Evolutionary conservation across 176 grass and related monocot species (phyloP).

Genomic region (Oryza nivara): DNA sequence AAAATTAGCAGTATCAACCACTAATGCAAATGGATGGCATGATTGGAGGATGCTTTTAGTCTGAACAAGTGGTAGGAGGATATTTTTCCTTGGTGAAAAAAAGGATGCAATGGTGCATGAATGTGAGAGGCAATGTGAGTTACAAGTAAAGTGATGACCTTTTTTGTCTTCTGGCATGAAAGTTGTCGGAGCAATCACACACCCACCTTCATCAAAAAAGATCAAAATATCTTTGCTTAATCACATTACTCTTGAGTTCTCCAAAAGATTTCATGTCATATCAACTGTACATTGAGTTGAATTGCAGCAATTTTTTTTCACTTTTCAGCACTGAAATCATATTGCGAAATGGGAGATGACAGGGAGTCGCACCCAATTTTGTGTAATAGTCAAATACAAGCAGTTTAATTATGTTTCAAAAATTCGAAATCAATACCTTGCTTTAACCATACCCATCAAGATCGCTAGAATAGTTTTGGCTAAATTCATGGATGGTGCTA

Average conservation of each 20-base stretch:
- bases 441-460: background rate
- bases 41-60: background rate
- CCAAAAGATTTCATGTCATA: background rate
- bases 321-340: background rate
- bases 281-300: background rate
- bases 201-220: background rate
- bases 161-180: slow-evolving; percentile 30
- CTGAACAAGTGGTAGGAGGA: background rate
- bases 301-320: background rate
- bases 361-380: background rate
- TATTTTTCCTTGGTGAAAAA: background rate
- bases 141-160: slow-evolving; percentile 8
- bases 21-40: background rate
- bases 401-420: background rate
- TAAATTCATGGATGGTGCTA: background rate
- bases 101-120: background rate
- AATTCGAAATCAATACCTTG: background rate
- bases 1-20: background rate
- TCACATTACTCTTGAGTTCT: background rate
- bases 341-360: background rate
- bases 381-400: background rate
- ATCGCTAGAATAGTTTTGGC: background rate
- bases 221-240: background rate
- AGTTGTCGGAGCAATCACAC: background rate
- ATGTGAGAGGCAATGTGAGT: background rate